Percentiles rank a stretch among this genome's conserved stretches.
Conservation (phyloP, 2,329 filamentous ascomycete species). For the Cladosporium sp. region DNA sequence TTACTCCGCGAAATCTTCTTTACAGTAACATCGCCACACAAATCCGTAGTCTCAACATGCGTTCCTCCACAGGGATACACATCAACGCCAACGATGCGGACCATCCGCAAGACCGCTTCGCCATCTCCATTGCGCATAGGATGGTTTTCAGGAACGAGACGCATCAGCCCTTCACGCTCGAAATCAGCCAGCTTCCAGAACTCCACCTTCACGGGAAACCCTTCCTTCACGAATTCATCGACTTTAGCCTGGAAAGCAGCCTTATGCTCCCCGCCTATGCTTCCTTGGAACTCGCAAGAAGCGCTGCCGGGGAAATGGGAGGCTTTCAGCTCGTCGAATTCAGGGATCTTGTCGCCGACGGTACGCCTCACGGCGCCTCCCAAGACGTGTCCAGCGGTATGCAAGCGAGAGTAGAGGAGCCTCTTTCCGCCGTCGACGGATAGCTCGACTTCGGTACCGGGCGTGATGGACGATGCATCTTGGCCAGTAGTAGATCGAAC, state of each 20-base stretch:
- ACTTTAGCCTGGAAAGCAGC: constrained; percentile 58
- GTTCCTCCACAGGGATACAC: constrained; percentile 73
- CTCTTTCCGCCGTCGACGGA: constrained; percentile 59
- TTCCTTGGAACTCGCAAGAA: constrained; percentile 63
- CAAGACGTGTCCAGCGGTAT: constrained; percentile 71
- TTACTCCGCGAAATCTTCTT: constrained; percentile 65
- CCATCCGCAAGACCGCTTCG: constrained; percentile 60
- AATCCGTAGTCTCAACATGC: constrained; percentile 59
- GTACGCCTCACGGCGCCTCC: constrained; percentile 63
- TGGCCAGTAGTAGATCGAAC: constrained; percentile 47
- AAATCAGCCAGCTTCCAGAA: constrained; percentile 67
- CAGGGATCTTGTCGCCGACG: constrained; percentile 47
- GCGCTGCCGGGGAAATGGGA: constrained; percentile 67
- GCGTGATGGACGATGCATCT: constrained; percentile 32
- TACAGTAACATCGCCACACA: constrained; percentile 59
- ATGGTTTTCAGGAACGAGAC: constrained; percentile 52
- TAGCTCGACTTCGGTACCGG: constrained; percentile 50
- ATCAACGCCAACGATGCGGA: constrained; percentile 64
- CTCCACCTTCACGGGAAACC: constrained; percentile 58
- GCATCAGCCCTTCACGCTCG: constrained; percentile 47
- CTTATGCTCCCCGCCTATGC: constrained; percentile 62
- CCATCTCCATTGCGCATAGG: constrained; percentile 31
- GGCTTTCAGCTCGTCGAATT: constrained; percentile 65
- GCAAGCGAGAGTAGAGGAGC: constrained; percentile 61
- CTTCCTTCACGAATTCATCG: constrained; percentile 54